Conservation (phyloP, 2,329 filamentous ascomycete genomes). For the Colletotrichum phormii region DNA sequence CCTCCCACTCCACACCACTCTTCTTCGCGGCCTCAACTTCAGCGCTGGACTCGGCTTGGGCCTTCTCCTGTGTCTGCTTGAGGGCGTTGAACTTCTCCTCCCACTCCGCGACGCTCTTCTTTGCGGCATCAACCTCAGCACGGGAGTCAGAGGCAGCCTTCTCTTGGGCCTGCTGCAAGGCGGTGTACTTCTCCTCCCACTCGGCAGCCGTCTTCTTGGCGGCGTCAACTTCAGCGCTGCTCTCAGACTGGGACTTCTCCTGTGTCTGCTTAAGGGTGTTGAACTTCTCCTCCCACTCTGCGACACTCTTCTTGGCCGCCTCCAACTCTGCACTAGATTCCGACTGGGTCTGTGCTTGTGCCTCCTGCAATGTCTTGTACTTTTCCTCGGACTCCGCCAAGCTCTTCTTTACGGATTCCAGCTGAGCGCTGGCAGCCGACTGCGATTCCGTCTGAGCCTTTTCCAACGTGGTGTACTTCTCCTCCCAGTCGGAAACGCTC, state of each 20-base stretch:
- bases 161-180: constrained; percentile 40
- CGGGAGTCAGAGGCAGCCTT: constrained; percentile 44
- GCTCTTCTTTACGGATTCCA: constrained; percentile 39
- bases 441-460: constrained; percentile 42
- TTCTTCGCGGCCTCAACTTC: constrained; percentile 43
- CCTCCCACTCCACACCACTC: constrained; percentile 46
- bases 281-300: constrained; percentile 42
- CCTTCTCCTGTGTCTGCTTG: constrained; percentile 40
- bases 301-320: constrained; percentile 29
- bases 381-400: constrained; percentile 44
- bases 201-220: constrained; percentile 36
- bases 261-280: constrained; percentile 39
- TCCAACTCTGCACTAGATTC: constrained; percentile 38
- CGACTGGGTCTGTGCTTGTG: constrained; percentile 43
- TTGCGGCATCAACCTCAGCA: constrained; percentile 33
- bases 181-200: constrained; percentile 41
- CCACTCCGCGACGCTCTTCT: constrained; percentile 42
- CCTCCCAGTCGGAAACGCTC: constrained; percentile 39
- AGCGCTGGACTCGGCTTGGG: constrained; percentile 39
- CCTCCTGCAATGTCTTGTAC: constrained; percentile 41
- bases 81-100: constrained; percentile 42
- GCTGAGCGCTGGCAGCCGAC: constrained; percentile 37
- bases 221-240: constrained; percentile 33
- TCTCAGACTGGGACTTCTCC: constrained; percentile 43
- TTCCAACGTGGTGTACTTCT: constrained; percentile 38